Conservation (phyloP, 768 basidiomycete species). For the Lactifluus pinguis region DNA sequence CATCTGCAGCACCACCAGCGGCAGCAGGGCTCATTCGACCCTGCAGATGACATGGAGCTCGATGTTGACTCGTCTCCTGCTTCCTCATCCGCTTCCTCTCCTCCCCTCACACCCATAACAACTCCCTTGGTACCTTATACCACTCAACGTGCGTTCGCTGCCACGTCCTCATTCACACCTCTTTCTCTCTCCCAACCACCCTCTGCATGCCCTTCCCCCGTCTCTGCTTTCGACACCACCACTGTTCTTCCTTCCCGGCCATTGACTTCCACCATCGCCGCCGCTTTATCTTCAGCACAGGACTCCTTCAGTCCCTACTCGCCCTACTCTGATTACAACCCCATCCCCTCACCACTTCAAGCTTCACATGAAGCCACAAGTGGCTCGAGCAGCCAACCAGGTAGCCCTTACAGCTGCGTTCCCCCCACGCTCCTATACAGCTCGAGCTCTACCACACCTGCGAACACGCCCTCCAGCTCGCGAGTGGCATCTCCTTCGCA, state of each 20-base stretch:
- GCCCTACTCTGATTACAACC: constrained; percentile 55
- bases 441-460: constrained; percentile 34
- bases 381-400: constrained; percentile 19
- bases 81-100: constrained; percentile 31
- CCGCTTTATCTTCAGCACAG: constrained; percentile 27
- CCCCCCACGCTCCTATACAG: constrained; percentile 52
- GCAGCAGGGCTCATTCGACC: constrained; percentile 46
- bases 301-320: constrained; percentile 66
- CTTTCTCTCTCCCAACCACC: constrained; percentile 26
- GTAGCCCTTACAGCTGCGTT: constrained; percentile 39
- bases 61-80: constrained; percentile 43
- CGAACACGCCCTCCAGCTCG: constrained; percentile 40
- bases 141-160: constrained; percentile 16
- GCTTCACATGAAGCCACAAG: constrained; percentile 29
- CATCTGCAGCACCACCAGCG: constrained; percentile 23
- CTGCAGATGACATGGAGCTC: constrained; percentile 71
- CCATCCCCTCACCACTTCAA: constrained; percentile 40
- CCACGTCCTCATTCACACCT: constrained; percentile 21
- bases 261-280: constrained; percentile 29
- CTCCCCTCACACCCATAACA: constrained; percentile 37
- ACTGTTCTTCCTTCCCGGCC: constrained; percentile 43
- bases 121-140: constrained; percentile 32
- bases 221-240: constrained; percentile 44
- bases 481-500: constrained; percentile 31
- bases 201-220: constrained; percentile 26